phyloP scores from a whole-genome alignment of 2,329 filamentous ascomycete genomes.

The Ophiostoma sp. region DNA sequence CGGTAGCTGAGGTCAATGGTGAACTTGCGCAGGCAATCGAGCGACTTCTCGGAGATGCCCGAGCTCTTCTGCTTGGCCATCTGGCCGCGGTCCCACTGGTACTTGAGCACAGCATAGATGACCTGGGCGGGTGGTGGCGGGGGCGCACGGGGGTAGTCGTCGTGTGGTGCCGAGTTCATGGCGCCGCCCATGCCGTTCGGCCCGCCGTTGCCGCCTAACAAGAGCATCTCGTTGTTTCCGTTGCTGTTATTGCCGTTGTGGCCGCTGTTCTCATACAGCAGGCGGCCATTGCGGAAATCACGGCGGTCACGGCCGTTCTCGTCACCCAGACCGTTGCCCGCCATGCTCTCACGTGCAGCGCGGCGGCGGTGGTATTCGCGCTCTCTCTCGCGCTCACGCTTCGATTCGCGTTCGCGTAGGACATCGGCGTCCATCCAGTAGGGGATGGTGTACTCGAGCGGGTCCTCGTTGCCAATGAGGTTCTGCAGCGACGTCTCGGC shows the following conservation, averaged over 20 bases:
- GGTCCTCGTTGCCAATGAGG: constrained; percentile 72
- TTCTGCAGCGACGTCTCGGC: constrained; percentile 94
- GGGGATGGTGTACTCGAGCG: constrained; percentile 61
- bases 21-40: constrained; percentile 61
- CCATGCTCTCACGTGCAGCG: constrained; percentile 20
- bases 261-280: constrained; percentile 25
- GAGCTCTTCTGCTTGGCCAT: constrained; percentile 47
- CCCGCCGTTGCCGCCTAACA: constrained; percentile 19
- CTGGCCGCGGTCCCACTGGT: constrained; percentile 86
- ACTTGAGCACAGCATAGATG: constrained; percentile 96
- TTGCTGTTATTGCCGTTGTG: constrained; percentile 20
- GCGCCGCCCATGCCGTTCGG: not conserved
- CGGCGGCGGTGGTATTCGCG: constrained; percentile 26
- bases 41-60: constrained; percentile 54
- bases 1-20: constrained; percentile 59
- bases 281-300: constrained; percentile 29
- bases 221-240: constrained; percentile 17
- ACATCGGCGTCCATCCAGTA: constrained; percentile 50
- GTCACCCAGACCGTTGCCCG: constrained; percentile 10
- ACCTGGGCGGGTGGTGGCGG: constrained; percentile 65
- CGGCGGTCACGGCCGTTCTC: constrained; percentile 23
- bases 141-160: constrained; percentile 26
- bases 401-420: constrained; percentile 32
- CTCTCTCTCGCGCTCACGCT: constrained; percentile 28
- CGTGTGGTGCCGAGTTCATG: not conserved